Evolutionary conservation across 2,329 filamentous ascomycete species (phyloP).

Genomic region (Colletotrichum theobromicola): DNA sequence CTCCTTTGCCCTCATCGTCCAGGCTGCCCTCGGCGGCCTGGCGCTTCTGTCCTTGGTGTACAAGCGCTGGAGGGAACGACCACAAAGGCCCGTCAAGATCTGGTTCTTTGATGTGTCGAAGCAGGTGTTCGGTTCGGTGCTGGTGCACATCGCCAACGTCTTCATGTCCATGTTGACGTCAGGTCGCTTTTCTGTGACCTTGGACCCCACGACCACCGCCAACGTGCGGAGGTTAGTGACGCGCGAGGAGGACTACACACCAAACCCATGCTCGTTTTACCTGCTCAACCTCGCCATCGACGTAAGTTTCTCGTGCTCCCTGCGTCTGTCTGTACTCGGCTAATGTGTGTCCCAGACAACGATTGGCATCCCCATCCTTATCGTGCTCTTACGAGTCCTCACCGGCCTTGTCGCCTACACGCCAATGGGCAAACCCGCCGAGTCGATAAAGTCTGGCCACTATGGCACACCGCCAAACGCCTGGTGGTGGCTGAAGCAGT

Average conservation of each 20-base stretch:
- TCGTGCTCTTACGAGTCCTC: conserved; percentile 81
- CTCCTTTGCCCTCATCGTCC: conserved; percentile 88
- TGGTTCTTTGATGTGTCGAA: conserved; percentile 99
- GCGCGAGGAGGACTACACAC: conserved; percentile 62
- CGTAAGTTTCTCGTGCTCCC: conserved; percentile 59
- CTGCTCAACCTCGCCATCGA: conserved; percentile 93
- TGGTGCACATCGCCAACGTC: conserved; percentile 91
- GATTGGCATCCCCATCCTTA: conserved; percentile 92
- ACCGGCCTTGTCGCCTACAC: conserved; percentile 77
- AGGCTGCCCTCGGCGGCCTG: conserved; percentile 82
- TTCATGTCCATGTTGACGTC: conserved; percentile 97
- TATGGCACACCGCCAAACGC: conserved; percentile 84
- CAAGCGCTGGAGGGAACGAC: conserved; percentile 91
- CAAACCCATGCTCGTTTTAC: conserved; percentile 97
- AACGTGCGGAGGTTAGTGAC: conserved; percentile 41
- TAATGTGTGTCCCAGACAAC: conserved; percentile 71
- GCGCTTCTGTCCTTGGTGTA: conserved; percentile 87
- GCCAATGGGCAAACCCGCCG: conserved; percentile 77
- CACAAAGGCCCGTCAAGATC: conserved; percentile 90
- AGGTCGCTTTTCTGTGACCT: conserved; percentile 75
- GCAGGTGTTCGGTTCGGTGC: conserved; percentile 91
- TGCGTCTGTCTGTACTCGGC: background rate
- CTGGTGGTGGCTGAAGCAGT: conserved; percentile 96
- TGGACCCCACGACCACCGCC: conserved; percentile 50
- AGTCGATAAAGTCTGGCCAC: conserved; percentile 92